Conservation (phyloP, 1,284 basidiomycete species). For the Sutorius eximius region DNA sequence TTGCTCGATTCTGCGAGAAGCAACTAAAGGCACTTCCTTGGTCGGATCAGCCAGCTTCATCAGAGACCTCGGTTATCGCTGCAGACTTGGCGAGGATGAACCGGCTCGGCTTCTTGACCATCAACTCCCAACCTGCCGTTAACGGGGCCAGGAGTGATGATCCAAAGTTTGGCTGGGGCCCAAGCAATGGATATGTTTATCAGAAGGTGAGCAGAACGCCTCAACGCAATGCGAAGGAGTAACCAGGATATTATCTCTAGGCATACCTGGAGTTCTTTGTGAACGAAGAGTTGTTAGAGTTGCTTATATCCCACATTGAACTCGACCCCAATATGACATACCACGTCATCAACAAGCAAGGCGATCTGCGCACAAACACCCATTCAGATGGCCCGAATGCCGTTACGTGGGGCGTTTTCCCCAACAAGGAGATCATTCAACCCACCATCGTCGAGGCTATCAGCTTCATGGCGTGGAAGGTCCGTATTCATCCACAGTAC, state of each 20-base stretch:
- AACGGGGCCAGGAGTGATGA: constrained; percentile 89
- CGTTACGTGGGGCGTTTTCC: constrained; percentile 99
- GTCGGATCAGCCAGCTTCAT: constrained; percentile 88
- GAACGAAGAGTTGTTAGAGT: constrained; percentile 67
- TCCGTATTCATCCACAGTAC: constrained; percentile 24
- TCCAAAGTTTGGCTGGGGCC: constrained; percentile 91
- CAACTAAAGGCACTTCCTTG: constrained; percentile 84
- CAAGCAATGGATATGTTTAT: constrained; percentile 92
- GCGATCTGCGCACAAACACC: constrained; percentile 92
- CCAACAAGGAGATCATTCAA: constrained; percentile 96
- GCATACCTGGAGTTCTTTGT: constrained; percentile 99
- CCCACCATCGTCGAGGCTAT: constrained; percentile 97
- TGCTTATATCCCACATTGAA: constrained; percentile 85
- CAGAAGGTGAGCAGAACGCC: constrained; percentile 73
- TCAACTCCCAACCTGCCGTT: constrained; percentile 98
- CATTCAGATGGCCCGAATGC: constrained; percentile 93
- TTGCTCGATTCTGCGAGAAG: constrained; percentile 77
- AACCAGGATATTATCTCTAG: constrained; percentile 39
- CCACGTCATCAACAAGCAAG: constrained; percentile 91
- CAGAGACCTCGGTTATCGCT: constrained; percentile 85
- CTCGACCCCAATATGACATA: constrained; percentile 91
- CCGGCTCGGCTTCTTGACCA: constrained; percentile 89
- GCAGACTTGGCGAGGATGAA: constrained; percentile 84
- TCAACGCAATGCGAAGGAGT: not conserved
- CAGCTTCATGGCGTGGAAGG: constrained; percentile 98